These are phyloP conservation scores for Claviceps humidiphila DNA, from an alignment of 2,329 filamentous ascomycete genomes.

Conservation along the genomic window DNA sequence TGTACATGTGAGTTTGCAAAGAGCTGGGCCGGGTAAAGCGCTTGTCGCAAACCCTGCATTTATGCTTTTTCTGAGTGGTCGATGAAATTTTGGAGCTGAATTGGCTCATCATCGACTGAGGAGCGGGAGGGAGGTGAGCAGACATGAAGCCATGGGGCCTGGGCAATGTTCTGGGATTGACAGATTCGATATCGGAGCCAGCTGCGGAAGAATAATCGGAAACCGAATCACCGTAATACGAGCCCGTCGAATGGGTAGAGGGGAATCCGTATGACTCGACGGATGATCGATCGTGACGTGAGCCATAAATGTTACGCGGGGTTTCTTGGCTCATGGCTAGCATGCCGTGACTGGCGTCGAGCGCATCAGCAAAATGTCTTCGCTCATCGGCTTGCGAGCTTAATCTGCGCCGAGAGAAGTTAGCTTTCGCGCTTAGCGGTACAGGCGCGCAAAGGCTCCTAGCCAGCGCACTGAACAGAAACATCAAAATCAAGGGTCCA, in stretches of 20 bases:
- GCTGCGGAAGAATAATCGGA: slow-evolving; percentile 80
- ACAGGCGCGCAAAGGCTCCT: too few species aligned
- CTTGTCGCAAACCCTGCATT: slow-evolving; percentile 98
- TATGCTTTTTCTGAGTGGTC: slow-evolving; percentile 97
- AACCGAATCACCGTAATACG: slow-evolving; percentile 76
- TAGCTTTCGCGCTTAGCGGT: not conserved
- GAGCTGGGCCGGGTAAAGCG: slow-evolving; percentile 91
- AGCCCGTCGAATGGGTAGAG: slow-evolving; percentile 64
- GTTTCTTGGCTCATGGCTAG: slow-evolving; percentile 93
- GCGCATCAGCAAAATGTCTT: slow-evolving; percentile 70
- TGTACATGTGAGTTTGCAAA: slow-evolving; percentile 95
- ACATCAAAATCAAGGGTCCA: slow-evolving; percentile 19
- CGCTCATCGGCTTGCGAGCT: slow-evolving; percentile 40
- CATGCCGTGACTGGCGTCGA: slow-evolving; percentile 91
- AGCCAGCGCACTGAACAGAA: not conserved
- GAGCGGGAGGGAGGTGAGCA: slow-evolving; percentile 61
- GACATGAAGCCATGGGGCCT: slow-evolving; percentile 53
- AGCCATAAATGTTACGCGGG: slow-evolving; percentile 76
- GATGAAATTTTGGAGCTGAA: slow-evolving; percentile 95
- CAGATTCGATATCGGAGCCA: slow-evolving; percentile 72
- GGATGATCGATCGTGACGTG: slow-evolving; percentile 53
- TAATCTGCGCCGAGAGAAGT: slow-evolving; percentile 18
- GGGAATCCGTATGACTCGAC: slow-evolving; percentile 88
- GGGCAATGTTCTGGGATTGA: slow-evolving; percentile 70
- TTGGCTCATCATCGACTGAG: slow-evolving; percentile 96